Base-by-base conservation (phyloP, 805 yeast species). In the Komagataella phaffii region DNA sequence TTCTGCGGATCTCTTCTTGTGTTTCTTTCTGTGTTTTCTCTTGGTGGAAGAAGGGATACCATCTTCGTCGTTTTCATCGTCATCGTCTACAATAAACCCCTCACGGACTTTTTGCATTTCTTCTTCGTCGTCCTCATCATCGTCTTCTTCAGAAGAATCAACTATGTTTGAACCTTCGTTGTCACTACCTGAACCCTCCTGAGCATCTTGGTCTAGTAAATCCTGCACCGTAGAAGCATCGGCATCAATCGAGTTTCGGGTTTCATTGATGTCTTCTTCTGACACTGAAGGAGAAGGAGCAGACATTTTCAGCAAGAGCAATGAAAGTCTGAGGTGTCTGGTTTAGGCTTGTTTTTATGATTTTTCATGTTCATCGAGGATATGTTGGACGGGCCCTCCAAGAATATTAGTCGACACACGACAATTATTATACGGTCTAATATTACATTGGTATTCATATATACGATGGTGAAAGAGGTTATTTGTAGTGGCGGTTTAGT, bases 81-180 rank as follows among this genome's bases (percentile, higher is more conserved):
- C 96, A 59, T 88, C 96, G 59, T 89, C 96, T 7, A 88, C 97
- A 60, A 91, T 90, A 66, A 91, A 89, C 0, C 96, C 97, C 55
- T 89, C 96, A 49, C 91, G 79, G 46, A 90, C 84, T 59, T 78
- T 79, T 57, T 83, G 77, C 48, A 85, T 80, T 57, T 90, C 96
- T 61, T 85, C 96, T 61, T 89, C 95, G 30, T 88, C 96, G 48
- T 83, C 90, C 44, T 69, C 70, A 30, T 87, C 95, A 6, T 86
- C 96, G 45, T 89, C 97, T 54, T 90, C 97, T 52, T 86, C 95
- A 10, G 93, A 85, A 7, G 95, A 85, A 58, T 86, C 93, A 54
- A 59, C 61, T 23, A 52, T 47, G 6, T 18, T 17, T 44, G 74
- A 78, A 53, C 67, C 74, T 48, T 69, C 75, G 53, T 68, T 75